Percentiles rank a stretch among this genome's conserved stretches.
These are phyloP conservation scores for Fibroporia radiculosa DNA, from an alignment of 768 basidiomycete species.

Conservation along the genomic window DNA sequence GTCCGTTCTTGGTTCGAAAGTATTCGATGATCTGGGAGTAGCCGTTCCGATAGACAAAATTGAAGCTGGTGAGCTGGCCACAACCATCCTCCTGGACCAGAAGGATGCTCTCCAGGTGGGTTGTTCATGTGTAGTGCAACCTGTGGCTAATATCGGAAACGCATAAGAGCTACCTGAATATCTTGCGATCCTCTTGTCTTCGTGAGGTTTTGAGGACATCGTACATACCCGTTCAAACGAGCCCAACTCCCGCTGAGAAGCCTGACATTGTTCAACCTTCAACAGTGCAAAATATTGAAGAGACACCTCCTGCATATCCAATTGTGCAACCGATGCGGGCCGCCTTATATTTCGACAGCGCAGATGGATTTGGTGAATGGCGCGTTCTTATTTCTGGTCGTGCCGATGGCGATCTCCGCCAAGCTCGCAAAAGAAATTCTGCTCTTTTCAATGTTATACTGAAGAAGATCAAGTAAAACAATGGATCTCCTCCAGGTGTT, in stretches of 20 bases:
- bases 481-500: background rate
- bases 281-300: background rate
- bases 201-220: slow-evolving; percentile 2
- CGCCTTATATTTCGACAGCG: slow-evolving; percentile 48
- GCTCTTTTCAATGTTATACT: slow-evolving; percentile 43
- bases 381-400: slow-evolving; percentile 43
- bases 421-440: slow-evolving; percentile 33
- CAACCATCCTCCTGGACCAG: slow-evolving; percentile 17
- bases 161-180: slow-evolving; percentile 2
- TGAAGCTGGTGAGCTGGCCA: slow-evolving; percentile 14
- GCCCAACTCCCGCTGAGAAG: background rate
- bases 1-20: slow-evolving; percentile 13
- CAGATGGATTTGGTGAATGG: slow-evolving; percentile 57
- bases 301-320: slow-evolving; percentile 28
- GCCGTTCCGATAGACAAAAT: slow-evolving; percentile 17
- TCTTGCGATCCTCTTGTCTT: slow-evolving; percentile 1
- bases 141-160: too few species aligned
- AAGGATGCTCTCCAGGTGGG: slow-evolving; percentile 22
- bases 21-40: slow-evolving; percentile 22
- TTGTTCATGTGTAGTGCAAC: too few species aligned
- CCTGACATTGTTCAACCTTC: background rate
- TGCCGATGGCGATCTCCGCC: slow-evolving; percentile 44
- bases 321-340: slow-evolving; percentile 48
- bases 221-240: slow-evolving; percentile 4
- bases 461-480: slow-evolving; percentile 57